phyloP scores from a whole-genome alignment of 768 basidiomycete genomes.

The Termitomyces sp. region DNA sequence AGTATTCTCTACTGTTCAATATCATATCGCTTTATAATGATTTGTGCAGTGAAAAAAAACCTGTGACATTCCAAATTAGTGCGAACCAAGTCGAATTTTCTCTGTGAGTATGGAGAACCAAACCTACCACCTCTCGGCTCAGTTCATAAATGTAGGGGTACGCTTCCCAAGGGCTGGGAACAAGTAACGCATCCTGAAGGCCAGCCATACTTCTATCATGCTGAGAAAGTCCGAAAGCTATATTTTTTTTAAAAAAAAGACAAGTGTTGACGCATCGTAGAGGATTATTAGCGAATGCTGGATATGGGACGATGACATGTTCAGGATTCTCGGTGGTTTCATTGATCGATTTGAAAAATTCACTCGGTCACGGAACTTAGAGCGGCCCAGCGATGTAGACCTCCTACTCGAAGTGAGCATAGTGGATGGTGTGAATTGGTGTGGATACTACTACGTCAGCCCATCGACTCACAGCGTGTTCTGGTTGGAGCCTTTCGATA shows the following conservation, averaged over 20 bases:
- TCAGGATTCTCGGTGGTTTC: background rate
- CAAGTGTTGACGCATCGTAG: background rate
- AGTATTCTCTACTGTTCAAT: background rate
- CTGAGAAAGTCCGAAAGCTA: background rate
- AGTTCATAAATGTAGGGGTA: background rate
- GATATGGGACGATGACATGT: background rate
- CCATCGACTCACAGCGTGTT: background rate
- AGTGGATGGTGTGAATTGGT: background rate
- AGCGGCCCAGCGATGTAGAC: background rate
- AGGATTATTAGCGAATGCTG: constrained; percentile 5
- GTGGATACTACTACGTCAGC: constrained; percentile 2
- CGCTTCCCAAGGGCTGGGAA: constrained; percentile 5
- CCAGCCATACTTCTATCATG: constrained; percentile 4
- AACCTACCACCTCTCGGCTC: background rate
- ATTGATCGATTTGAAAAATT: background rate
- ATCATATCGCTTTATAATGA: background rate
- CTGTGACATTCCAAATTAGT: background rate
- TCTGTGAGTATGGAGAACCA: background rate
- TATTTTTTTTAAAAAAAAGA: background rate
- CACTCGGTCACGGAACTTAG: background rate
- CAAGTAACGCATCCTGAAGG: constrained; percentile 5
- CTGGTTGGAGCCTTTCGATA: constrained; percentile 2
- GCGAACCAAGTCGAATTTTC: background rate
- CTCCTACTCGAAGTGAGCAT: background rate
- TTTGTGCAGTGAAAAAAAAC: background rate